phyloP scores from a whole-genome alignment of 2,329 filamentous ascomycete species.

The Helicocarpus griseus region DNA sequence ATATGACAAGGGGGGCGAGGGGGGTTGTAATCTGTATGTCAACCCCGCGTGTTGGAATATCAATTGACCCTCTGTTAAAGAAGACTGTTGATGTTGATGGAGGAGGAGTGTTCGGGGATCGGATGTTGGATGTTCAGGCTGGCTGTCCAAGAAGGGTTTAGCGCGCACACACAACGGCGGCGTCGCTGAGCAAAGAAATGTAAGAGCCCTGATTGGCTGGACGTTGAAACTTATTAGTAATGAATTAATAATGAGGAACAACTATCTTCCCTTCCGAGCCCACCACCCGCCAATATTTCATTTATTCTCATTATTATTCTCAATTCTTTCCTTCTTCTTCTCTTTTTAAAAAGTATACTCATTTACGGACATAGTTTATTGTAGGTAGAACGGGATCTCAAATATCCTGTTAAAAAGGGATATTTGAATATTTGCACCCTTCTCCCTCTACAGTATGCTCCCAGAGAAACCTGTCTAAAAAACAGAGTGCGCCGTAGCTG shows the following conservation, averaged over 20 bases:
- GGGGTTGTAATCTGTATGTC: no score
- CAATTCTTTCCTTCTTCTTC: slow-evolving; percentile 23
- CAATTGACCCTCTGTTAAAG: no score
- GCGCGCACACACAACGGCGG: slow-evolving; percentile 1
- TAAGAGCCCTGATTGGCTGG: slow-evolving; percentile 29
- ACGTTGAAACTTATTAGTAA: no score
- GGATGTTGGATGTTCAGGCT: no score
- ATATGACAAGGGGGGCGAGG: slow-evolving; percentile 14
- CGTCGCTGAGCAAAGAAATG: slow-evolving; percentile 31
- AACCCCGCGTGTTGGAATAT: no score
- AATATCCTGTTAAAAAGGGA: background rate
- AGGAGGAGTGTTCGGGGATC: no score
- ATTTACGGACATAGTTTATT: slow-evolving; percentile 56
- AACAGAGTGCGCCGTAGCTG: slow-evolving; percentile 48
- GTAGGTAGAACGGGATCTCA: slow-evolving; percentile 44
- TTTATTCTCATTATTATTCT: slow-evolving; percentile 22
- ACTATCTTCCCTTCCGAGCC: background rate
- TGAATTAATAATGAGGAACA: no score
- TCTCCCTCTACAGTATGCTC: slow-evolving; percentile 54
- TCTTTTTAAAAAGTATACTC: slow-evolving; percentile 40
- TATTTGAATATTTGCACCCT: slow-evolving; percentile 28
- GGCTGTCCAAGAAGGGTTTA: no score
- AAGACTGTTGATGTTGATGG: no score
- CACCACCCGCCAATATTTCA: slow-evolving; percentile 11
- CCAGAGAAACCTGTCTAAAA: slow-evolving; percentile 42